phyloP scores from a whole-genome alignment of 2,329 filamentous ascomycete species.

The Hypoxylon sp. region DNA sequence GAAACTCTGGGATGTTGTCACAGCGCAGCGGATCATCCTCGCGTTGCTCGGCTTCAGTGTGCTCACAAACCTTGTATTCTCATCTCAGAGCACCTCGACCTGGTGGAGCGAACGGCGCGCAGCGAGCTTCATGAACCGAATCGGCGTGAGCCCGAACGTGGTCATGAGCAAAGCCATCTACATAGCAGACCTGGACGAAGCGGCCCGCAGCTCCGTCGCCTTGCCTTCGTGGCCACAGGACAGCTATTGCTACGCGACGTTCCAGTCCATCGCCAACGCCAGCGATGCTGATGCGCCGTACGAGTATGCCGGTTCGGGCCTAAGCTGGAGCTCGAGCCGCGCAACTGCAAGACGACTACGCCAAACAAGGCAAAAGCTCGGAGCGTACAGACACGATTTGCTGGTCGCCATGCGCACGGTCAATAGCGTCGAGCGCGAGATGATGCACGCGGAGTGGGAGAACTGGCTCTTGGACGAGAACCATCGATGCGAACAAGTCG shows the following conservation, averaged over 20 bases:
- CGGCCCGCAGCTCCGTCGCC: conserved; percentile 57
- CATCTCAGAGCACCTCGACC: conserved; percentile 76
- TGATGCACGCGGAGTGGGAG: conserved; percentile 91
- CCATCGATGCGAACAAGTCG: conserved; percentile 76
- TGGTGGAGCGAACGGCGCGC: conserved; percentile 92
- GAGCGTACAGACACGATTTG: conserved; percentile 87
- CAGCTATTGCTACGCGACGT: conserved; percentile 71
- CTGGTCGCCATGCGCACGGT: conserved; percentile 91
- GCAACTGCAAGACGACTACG: conserved; percentile 75
- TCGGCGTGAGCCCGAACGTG: conserved; percentile 83
- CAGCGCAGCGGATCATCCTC: conserved; percentile 81
- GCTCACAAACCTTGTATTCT: conserved; percentile 79
- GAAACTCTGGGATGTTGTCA: conserved; percentile 75
- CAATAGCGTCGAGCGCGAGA: conserved; percentile 88
- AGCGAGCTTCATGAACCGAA: conserved; percentile 80
- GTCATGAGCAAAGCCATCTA: conserved; percentile 91
- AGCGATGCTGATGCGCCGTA: conserved; percentile 70
- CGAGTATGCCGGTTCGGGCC: conserved; percentile 63
- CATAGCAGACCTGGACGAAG: conserved; percentile 81
- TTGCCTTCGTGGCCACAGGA: conserved; percentile 57
- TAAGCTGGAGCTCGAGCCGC: conserved; percentile 64
- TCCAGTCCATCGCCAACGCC: conserved; percentile 69
- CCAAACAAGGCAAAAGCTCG: conserved; percentile 85
- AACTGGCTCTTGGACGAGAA: conserved; percentile 89
- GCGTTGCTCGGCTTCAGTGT: conserved; percentile 76